Evolutionary conservation across 345 rosid species (phyloP).

Genomic region (Raphanus sativus): DNA sequence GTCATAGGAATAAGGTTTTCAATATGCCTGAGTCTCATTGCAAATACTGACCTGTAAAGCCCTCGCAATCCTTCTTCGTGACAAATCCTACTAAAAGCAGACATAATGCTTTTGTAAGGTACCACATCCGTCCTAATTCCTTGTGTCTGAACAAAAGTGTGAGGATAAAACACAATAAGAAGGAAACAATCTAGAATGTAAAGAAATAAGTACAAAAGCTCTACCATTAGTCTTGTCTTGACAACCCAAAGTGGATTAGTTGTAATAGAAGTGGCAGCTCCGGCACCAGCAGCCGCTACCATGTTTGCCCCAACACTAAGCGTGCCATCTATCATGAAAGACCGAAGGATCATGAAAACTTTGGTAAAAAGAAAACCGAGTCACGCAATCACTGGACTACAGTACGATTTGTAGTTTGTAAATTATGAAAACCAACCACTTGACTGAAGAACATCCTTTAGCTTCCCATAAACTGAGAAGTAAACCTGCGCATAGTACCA

Average conservation of each 20-base stretch:
- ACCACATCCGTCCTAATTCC: slow-evolving; percentile 74
- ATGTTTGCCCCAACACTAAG: slow-evolving; percentile 73
- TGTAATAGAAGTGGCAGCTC: slow-evolving; percentile 78
- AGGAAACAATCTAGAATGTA: background rate
- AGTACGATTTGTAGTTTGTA: background rate
- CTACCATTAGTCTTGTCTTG: slow-evolving; percentile 92
- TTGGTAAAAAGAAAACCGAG: slow-evolving; percentile 1
- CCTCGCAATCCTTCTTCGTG: slow-evolving; percentile 91
- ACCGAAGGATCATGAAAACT: background rate
- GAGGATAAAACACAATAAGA: slow-evolving; percentile 3
- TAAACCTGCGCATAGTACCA: slow-evolving; percentile 62
- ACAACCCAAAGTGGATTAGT: slow-evolving; percentile 99
- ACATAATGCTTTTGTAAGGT: slow-evolving; percentile 71
- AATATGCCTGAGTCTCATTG: background rate
- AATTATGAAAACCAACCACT: slow-evolving; percentile 56
- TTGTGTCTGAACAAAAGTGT: slow-evolving; percentile 46
- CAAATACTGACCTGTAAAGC: slow-evolving; percentile 68
- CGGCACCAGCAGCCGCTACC: slow-evolving; percentile 95
- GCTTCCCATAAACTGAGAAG: slow-evolving; percentile 75
- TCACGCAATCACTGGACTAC: background rate
- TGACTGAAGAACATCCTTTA: slow-evolving; percentile 67
- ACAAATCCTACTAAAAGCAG: slow-evolving; percentile 77
- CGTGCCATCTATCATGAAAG: slow-evolving; percentile 48
- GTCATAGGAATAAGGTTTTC: background rate
- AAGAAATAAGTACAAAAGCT: slow-evolving; percentile 21